These are phyloP conservation scores for Botryotinia convoluta DNA, from an alignment of 2,329 filamentous ascomycete species.

Conservation along the genomic window DNA sequence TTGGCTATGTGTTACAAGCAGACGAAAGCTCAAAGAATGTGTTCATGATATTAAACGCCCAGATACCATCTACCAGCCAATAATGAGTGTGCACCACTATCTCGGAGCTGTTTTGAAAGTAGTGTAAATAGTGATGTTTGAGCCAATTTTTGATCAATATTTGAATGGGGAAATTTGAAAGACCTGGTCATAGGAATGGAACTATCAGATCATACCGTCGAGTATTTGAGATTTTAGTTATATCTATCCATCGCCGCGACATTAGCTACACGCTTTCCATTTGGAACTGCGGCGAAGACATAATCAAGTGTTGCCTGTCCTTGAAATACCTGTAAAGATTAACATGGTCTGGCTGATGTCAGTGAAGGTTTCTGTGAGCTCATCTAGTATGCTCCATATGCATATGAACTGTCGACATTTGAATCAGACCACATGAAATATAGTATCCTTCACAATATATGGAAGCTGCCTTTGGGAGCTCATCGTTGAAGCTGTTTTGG, in stretches of 20 bases:
- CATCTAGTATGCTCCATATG: not conserved
- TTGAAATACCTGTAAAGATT: not conserved
- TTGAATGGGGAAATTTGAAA: conserved; percentile 22
- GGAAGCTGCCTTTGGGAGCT: not conserved
- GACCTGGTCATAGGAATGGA: conserved; percentile 14
- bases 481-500: not conserved
- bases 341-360: not conserved
- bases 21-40: too few species aligned
- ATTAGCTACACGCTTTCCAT: not conserved
- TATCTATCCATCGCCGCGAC: not conserved
- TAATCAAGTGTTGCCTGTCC: not conserved
- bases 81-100: too few species aligned
- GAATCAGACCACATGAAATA: not conserved
- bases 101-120: too few species aligned
- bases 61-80: too few species aligned
- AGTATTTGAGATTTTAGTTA: not conserved
- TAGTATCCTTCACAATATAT: not conserved
- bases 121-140: too few species aligned
- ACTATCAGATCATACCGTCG: not conserved
- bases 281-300: too few species aligned
- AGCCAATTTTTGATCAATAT: conserved; percentile 20
- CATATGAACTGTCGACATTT: not conserved
- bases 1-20: too few species aligned
- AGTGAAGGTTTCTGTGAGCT: not conserved
- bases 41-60: too few species aligned